phyloP scores from a whole-genome alignment of 1,284 basidiomycete genomes.

The Sphaerobolus stellatus region DNA sequence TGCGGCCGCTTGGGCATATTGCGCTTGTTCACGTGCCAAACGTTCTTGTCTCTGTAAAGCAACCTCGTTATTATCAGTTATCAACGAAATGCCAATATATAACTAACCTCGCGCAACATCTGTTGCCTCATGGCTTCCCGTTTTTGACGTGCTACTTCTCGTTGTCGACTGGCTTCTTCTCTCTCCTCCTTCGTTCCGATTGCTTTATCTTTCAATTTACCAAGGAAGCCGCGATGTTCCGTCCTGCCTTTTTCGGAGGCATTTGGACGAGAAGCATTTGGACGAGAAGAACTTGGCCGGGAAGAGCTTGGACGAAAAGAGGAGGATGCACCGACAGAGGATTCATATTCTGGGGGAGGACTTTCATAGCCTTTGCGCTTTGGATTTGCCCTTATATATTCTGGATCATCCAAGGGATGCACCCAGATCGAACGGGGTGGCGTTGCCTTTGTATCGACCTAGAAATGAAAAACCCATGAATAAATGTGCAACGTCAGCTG shows the following conservation, averaged over 20 bases:
- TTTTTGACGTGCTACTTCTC: constrained; percentile 14
- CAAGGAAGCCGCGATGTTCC: constrained; percentile 52
- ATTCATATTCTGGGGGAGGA: constrained; percentile 20
- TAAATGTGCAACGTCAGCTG: not conserved
- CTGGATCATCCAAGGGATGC: constrained; percentile 68
- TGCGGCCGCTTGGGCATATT: constrained; percentile 10
- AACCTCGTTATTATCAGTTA: not conserved
- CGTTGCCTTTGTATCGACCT: constrained; percentile 63
- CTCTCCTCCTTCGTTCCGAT: constrained; percentile 65
- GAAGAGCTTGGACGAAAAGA: constrained; percentile 17
- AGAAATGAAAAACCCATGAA: constrained; percentile 32
- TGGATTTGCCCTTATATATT: constrained; percentile 58
- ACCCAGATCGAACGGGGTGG: constrained; percentile 72
- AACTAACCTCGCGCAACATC: constrained; percentile 17
- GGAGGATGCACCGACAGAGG: too few relatives aligned
- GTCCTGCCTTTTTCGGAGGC: constrained; percentile 19
- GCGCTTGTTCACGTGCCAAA: constrained; percentile 1
- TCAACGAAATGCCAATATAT: not conserved
- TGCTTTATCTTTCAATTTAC: constrained; percentile 59
- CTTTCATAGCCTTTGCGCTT: constrained; percentile 39
- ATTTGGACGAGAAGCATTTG: constrained; percentile 22
- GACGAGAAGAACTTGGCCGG: too few relatives aligned
- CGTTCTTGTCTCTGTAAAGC: constrained; percentile 21
- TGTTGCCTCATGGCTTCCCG: constrained; percentile 36
- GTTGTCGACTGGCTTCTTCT: constrained; percentile 43